These are phyloP conservation scores for Neopestalotiopsis rosae DNA, from an alignment of 2,329 filamentous ascomycete genomes.

Conservation along the genomic window DNA sequence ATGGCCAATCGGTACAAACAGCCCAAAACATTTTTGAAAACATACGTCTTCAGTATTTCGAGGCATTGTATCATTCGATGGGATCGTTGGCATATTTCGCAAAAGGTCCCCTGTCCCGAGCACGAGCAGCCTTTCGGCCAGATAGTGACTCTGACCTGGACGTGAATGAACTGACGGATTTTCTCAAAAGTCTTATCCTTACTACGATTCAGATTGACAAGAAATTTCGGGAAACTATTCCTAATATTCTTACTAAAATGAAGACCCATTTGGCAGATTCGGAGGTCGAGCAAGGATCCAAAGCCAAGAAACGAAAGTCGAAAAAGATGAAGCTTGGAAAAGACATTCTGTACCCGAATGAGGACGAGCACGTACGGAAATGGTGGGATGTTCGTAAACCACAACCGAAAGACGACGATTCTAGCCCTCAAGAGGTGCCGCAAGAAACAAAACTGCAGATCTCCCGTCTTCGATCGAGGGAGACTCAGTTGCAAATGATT, in stretches of 20 bases:
- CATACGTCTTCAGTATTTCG: conserved; percentile 63
- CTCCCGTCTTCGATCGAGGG: conserved; percentile 72
- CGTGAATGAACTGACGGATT: conserved; percentile 68
- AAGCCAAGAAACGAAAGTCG: conserved; percentile 56
- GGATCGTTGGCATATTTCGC: conserved; percentile 84
- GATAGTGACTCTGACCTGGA: conserved; percentile 65
- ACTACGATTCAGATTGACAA: conserved; percentile 74
- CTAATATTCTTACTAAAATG: conserved; percentile 63
- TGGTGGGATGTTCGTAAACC: conserved; percentile 73
- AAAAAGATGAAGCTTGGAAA: conserved; percentile 72
- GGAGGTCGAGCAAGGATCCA: conserved; percentile 55
- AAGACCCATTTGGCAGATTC: conserved; percentile 62
- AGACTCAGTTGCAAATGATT: conserved; percentile 83
- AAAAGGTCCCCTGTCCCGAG: conserved; percentile 79
- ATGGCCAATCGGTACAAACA: conserved; percentile 39
- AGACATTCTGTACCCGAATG: conserved; percentile 70
- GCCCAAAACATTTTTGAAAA: conserved; percentile 61
- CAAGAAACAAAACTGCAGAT: conserved; percentile 66
- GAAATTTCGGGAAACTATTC: conserved; percentile 77
- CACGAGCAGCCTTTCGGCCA: conserved; percentile 72
- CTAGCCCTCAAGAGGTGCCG: conserved; percentile 43
- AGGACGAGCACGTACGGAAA: conserved; percentile 66
- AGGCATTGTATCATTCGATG: conserved; percentile 68
- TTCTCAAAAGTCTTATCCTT: conserved; percentile 72
- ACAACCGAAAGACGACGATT: conserved; percentile 48